Evolutionary conservation across 2,329 filamentous ascomycete species (phyloP), one percentile per base, ranked within the genome.

Genomic region (Diaporthe sp.): DNA sequence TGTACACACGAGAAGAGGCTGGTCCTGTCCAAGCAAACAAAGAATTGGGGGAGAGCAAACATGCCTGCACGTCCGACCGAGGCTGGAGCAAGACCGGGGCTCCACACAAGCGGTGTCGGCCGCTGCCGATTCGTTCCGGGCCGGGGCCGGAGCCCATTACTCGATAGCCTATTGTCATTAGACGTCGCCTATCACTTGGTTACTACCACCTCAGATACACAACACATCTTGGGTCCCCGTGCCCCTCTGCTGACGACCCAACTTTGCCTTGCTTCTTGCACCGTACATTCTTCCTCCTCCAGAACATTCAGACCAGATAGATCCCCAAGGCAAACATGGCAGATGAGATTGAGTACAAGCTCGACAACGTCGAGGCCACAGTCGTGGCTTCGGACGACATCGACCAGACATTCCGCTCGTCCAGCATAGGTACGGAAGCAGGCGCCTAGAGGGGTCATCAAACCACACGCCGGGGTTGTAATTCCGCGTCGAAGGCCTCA

Each of bases 391-490:
- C 90, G 31, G 87, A 88, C 15, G 85, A 90, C 75, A 93, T 93
- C 77, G 90, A 93, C 82, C 85, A 84, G 79, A 91, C 89, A 39
- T 92, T 93, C 80, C 87, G 89, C 73, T 92, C 91, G 25, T 89
- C 84, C 81, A 89, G 86, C 80, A 92, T 92, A 79, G 91, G 91
- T 92, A 82, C 17, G 75, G 31, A n/a, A 44, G 46, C n/a, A 25
- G n/a, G 39, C n/a, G n/a, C 15, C 37, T 61, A 15, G 6, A 15
- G 6, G 6, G 9, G 37, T 8, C 25, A 71, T 25, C 25, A 79
- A 25, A 72, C 58, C 31, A 28, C 46, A 31, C 49, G 37, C 17
- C 3, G 57, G 22, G 62, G 34, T 65, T 61, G 46, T 67, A 25
- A n/a, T 22, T 58, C 39, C 65, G 25, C 65, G 31, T 19, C 12